Base-by-base conservation (phyloP, 129 eudicot genomes). In the Heracleum sosnowskyi region DNA sequence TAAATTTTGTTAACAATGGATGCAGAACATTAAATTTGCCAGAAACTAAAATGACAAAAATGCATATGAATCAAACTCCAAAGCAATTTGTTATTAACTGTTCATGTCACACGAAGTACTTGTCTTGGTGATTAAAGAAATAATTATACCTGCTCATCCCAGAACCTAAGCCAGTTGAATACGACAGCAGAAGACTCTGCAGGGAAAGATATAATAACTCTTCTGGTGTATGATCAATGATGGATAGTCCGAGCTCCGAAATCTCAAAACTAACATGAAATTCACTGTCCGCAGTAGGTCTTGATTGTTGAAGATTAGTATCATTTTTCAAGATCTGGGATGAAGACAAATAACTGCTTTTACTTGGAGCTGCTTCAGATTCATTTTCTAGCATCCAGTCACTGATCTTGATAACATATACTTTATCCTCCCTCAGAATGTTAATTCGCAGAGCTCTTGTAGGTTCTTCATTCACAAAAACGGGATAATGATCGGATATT, bases 221-320 rank as follows among this genome's bases (percentile, higher is more conserved):
- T 89, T 96, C 99, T 16, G 99, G 99, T 74, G 97, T 90, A 91
- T 96, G 99, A 86, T 96, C 99, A 80, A 92, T 82, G 79, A 96
- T 66, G 63, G 99, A 96, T 76, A 96, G 39, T 34, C 99, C 99
- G 73, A 96, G 90, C 81, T 96, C 99, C 5, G 89, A 85, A 75
- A 96, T 87, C 82, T 96, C 99, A 84, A 96, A 82, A 71, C 85
- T 86, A 82, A 90, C 83, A 86, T 96, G 99, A 81, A 90, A 82
- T 89, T 96, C 99, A 79, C 93, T 53, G 77, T 89, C 84, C 15
- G 86, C 84, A 75, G 76, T 79, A 31, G 24, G 26, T 22, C 29
- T 55, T 55, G 80, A 57, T 72, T 87, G 83, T 69, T 85, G 88
- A 81, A 82, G 79, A 37, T 70, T 81, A 68, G 75, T 53, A 75